Percentiles rank a stretch among this genome's conserved stretches.
These are phyloP conservation scores for Thyridium curvatum DNA, from an alignment of 2,329 filamentous ascomycete genomes.

Conservation along the genomic window DNA sequence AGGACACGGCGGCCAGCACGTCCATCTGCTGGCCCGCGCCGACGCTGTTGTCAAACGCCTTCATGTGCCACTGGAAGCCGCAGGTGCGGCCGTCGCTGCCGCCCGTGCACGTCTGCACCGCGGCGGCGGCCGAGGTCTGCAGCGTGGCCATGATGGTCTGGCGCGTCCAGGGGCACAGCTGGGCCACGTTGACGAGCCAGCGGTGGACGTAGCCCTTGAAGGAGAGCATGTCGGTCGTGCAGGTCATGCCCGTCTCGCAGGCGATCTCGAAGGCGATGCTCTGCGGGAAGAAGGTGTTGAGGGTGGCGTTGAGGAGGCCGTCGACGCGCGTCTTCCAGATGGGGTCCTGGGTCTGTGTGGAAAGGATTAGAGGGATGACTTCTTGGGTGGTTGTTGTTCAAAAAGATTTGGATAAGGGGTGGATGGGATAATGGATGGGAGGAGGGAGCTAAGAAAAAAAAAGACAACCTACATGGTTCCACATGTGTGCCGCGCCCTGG, in stretches of 20 bases:
- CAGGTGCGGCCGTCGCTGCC: constrained; percentile 37
- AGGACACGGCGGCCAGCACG: constrained; percentile 43
- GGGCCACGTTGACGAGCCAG: constrained; percentile 41
- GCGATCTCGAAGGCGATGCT: constrained; percentile 44
- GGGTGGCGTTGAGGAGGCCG: constrained; percentile 35
- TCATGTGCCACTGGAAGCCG: constrained; percentile 44
- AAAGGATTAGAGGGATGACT: neutral
- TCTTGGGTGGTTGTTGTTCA: too few relatives aligned
- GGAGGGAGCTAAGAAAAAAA: neutral
- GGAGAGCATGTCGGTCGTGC: constrained; percentile 51
- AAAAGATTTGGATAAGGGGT: neutral
- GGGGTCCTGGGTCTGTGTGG: constrained; percentile 17
- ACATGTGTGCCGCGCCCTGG: constrained; percentile 52
- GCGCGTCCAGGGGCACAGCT: constrained; percentile 42
- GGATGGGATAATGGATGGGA: neutral
- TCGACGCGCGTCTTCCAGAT: constrained; percentile 37
- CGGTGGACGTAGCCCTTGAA: constrained; percentile 52
- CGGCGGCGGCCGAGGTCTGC: constrained; percentile 38
- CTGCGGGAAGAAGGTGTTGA: constrained; percentile 39
- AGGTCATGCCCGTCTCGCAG: constrained; percentile 45
- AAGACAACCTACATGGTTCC: constrained; percentile 35
- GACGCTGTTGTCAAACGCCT: constrained; percentile 39
- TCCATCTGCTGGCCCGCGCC: constrained; percentile 52
- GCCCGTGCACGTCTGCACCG: constrained; percentile 40
- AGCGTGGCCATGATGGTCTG: constrained; percentile 38